These are phyloP conservation scores for Boletus sensibilis DNA, from an alignment of 768 basidiomycete genomes.

Conservation along the genomic window DNA sequence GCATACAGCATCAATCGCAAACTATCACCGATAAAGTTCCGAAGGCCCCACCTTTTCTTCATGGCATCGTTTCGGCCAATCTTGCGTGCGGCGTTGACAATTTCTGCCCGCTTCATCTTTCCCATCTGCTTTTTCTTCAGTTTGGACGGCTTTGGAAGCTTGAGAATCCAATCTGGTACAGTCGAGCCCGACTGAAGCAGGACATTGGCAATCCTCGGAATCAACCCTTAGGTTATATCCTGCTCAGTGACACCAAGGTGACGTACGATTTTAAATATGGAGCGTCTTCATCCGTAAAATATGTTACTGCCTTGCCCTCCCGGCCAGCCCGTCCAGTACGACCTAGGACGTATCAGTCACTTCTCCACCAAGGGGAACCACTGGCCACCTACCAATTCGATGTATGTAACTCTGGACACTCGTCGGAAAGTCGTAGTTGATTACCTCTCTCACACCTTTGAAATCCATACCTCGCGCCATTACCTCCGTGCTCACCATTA, in stretches of 20 bases:
- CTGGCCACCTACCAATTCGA: constrained; percentile 66
- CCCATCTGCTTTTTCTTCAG: constrained; percentile 84
- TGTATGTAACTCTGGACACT: constrained; percentile 96
- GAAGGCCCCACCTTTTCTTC: constrained; percentile 58
- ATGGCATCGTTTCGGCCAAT: constrained; percentile 70
- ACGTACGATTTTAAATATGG: constrained; percentile 86
- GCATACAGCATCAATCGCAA: not conserved
- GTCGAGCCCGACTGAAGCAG: constrained; percentile 86
- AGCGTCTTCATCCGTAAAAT: constrained; percentile 92
- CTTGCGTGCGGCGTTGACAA: constrained; percentile 65
- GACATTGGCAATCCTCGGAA: constrained; percentile 87
- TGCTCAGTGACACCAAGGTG: not conserved
- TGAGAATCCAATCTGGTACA: constrained; percentile 94
- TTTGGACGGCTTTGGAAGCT: constrained; percentile 90
- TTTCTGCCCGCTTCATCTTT: constrained; percentile 75
- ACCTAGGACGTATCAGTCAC: constrained; percentile 43
- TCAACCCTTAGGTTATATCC: constrained; percentile 7
- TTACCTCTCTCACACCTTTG: constrained; percentile 87
- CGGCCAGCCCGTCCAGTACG: constrained; percentile 94
- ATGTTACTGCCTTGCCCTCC: constrained; percentile 91
- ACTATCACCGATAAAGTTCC: not conserved
- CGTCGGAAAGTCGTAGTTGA: constrained; percentile 97
- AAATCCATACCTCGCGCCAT: constrained; percentile 99
- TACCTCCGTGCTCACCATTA: constrained; percentile 94
- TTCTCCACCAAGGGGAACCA: not conserved